Percentiles rank a stretch among this genome's conserved stretches.
Conservation (phyloP, 805 yeast species). For the Yamadazyma paraphyllophila region DNA sequence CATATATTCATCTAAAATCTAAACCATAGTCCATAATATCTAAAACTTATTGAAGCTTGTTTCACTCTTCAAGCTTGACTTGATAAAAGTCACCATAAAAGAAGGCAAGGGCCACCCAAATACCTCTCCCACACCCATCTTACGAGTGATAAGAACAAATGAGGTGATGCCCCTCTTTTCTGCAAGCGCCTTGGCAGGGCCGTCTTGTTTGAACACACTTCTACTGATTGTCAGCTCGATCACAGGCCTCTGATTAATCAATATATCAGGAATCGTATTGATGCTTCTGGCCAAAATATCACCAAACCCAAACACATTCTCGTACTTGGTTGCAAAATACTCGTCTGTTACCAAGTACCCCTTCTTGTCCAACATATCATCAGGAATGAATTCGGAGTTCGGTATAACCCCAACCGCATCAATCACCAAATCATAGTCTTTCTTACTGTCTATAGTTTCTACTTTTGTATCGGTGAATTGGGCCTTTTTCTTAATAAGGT, state of each 20-base stretch:
- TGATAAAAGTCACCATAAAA: constrained; percentile 18
- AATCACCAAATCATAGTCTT: constrained; percentile 29
- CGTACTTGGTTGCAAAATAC: constrained; percentile 23
- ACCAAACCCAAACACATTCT: constrained; percentile 35
- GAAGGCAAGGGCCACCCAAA: constrained; percentile 29
- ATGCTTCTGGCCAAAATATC: constrained; percentile 27
- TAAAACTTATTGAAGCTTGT: too few relatives aligned
- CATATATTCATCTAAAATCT: too few relatives aligned
- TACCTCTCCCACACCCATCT: constrained; percentile 34
- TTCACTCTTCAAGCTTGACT: constrained; percentile 20
- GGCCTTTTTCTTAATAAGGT: constrained; percentile 19
- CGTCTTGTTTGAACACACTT: constrained; percentile 6
- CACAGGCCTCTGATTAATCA: constrained; percentile 19
- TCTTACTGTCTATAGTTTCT: constrained; percentile 17
- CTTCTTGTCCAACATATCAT: constrained; percentile 18
- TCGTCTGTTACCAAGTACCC: constrained; percentile 32
- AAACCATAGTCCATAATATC: too few relatives aligned
- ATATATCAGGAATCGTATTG: constrained; percentile 26
- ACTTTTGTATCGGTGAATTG: constrained; percentile 12
- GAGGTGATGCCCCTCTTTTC: constrained; percentile 12
- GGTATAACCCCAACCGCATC: constrained; percentile 25
- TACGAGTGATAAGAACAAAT: constrained; percentile 31
- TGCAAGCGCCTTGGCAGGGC: not conserved
- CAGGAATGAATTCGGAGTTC: constrained; percentile 30
- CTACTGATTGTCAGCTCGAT: constrained; percentile 15